Evolutionary conservation across 352 stramenopile genomes (phyloP).

Genomic region (Saprolegnia parasitica): DNA sequence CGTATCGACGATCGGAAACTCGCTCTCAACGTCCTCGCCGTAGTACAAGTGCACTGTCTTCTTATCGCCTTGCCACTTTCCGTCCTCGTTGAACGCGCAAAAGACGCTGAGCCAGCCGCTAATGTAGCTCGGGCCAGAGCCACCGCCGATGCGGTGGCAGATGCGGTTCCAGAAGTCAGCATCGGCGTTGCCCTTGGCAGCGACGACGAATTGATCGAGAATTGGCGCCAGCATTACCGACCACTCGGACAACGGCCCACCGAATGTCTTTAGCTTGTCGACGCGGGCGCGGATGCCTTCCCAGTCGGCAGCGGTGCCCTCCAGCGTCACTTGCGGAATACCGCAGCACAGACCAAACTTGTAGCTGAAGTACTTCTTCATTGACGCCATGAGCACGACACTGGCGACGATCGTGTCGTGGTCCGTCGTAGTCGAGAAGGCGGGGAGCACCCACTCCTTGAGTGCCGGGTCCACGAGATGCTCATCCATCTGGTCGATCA

Average conservation of each 20-base stretch:
- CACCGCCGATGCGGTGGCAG: neutral
- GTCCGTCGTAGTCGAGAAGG: constrained; percentile 4
- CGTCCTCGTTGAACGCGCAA: neutral
- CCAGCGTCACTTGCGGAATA: constrained; percentile 1
- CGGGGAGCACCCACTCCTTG: constrained; percentile 1
- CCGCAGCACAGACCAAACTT: neutral
- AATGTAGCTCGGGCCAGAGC: constrained; percentile 3
- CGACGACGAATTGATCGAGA: constrained; percentile 5
- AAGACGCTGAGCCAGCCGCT: constrained; percentile 19
- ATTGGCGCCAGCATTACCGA: neutral
- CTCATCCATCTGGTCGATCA: constrained; percentile 3
- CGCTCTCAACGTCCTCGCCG: neutral
- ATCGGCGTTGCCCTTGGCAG: neutral
- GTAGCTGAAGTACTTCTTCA: constrained; percentile 16
- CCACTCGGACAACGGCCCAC: neutral
- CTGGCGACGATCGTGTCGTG: constrained; percentile 10
- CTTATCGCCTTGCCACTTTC: constrained; percentile 1
- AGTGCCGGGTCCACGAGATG: constrained; percentile 5
- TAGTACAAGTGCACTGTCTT: neutral
- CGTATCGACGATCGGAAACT: constrained; percentile 12
- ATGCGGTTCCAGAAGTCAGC: constrained; percentile 11
- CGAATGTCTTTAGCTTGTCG: neutral
- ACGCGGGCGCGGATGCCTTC: constrained; percentile 6
- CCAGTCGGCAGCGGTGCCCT: neutral
- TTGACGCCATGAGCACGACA: constrained; percentile 9